A percentile compares a stretch with the other conserved stretches of the same genome.
Evolutionary conservation across 345 rosid species (phyloP).

Genomic region (Eucalyptus decipiens): DNA sequence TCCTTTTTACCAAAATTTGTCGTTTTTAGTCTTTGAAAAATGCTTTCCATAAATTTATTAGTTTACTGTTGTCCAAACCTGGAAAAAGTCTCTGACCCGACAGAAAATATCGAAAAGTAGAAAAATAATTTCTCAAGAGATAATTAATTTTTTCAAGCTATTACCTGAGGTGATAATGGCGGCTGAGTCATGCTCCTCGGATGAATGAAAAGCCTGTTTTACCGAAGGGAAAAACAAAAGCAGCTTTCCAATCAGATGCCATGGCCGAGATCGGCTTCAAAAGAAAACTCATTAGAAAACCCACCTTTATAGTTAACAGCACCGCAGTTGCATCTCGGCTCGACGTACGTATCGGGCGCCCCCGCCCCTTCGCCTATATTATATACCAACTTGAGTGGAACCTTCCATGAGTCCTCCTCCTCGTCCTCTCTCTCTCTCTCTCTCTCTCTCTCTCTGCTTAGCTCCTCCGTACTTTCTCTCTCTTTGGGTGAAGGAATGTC

Average conservation of each 20-base stretch:
- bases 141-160: neutral
- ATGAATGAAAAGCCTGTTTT: neutral
- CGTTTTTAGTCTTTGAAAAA: neutral
- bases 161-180: neutral
- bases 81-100: rapidly evolving
- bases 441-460: neutral
- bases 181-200: neutral
- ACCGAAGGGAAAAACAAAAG: neutral
- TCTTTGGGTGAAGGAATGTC: neutral
- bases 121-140: neutral
- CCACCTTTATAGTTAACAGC: neutral
- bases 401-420: neutral
- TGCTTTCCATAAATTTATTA: no score
- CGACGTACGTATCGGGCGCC: neutral
- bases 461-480: neutral
- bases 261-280: neutral
- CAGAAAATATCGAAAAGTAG: neutral
- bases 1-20: neutral
- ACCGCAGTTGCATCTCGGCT: neutral
- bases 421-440: neutral
- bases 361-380: neutral
- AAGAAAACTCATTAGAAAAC: neutral
- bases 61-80: rapidly evolving
- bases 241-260: neutral
- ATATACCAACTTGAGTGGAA: neutral